phyloP scores from a whole-genome alignment of 192 early-diverging fungal species.

The Oehlia diaphana region DNA sequence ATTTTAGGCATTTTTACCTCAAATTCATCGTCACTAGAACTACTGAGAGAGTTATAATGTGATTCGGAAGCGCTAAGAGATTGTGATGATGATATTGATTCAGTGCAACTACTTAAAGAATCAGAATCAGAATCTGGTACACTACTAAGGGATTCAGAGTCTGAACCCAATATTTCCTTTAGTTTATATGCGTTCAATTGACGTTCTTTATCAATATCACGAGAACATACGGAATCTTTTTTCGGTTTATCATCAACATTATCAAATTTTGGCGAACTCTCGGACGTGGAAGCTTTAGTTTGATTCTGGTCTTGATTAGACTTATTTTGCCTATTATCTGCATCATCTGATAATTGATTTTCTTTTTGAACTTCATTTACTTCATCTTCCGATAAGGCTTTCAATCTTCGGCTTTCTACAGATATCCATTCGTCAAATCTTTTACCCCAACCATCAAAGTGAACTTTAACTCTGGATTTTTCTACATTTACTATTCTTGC shows the following conservation, averaged over 20 bases:
- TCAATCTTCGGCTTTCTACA: slow-evolving; percentile 47
- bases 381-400: slow-evolving; percentile 2
- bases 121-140: neutral
- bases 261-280: neutral
- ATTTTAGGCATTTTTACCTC: neutral
- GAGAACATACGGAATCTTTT: neutral
- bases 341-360: neutral
- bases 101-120: neutral
- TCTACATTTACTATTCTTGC: slow-evolving; percentile 43
- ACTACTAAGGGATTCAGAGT: slow-evolving; percentile 4
- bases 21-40: neutral
- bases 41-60: neutral
- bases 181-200: neutral
- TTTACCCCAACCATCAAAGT: slow-evolving; percentile 53
- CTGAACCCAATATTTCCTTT: neutral
- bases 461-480: slow-evolving; percentile 46
- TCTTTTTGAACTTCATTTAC: no score
- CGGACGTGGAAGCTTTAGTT: neutral
- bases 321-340: neutral
- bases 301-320: neutral
- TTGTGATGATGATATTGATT: neutral
- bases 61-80: neutral
- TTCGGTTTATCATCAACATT: neutral
- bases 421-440: slow-evolving; percentile 58
- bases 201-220: neutral